Conservation (phyloP, 805 yeast genomes). For the Metschnikowia lunata region DNA sequence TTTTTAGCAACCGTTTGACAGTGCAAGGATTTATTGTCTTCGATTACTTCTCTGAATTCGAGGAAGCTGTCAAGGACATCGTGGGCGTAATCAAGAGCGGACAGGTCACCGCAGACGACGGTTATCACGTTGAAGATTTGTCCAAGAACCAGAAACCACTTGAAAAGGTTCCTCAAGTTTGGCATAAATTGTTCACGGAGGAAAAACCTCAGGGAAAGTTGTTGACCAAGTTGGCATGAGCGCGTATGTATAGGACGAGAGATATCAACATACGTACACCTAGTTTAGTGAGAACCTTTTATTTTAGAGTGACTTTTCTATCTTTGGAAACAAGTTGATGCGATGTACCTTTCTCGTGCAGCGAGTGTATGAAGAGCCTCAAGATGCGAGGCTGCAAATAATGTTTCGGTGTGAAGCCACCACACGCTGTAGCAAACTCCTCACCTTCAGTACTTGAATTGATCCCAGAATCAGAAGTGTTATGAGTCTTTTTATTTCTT, state of each 20-base stretch:
- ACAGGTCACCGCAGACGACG: constrained; percentile 32
- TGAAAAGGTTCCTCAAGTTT: constrained; percentile 13
- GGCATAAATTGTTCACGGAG: constrained; percentile 18
- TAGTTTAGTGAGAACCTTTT: no score
- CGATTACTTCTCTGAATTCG: constrained; percentile 38
- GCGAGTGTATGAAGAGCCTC: no score
- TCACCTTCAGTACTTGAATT: no score
- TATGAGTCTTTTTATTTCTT: no score
- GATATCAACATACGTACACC: no score
- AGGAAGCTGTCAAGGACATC: constrained; percentile 34
- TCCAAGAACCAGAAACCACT: constrained; percentile 25
- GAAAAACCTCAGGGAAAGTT: constrained; percentile 18
- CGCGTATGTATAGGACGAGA: background rate
- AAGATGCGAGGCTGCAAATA: no score
- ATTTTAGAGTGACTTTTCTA: no score
- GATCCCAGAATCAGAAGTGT: no score
- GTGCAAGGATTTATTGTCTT: constrained; percentile 51
- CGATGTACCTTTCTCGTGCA: no score
- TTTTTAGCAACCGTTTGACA: constrained; percentile 48
- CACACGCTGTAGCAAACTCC: no score
- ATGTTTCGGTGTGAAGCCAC: no score
- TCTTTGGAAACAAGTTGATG: no score
- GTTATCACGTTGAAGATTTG: constrained; percentile 38
- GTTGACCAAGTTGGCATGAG: constrained; percentile 14
- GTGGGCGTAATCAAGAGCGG: constrained; percentile 38